phyloP scores from a whole-genome alignment of 2,329 filamentous ascomycete species.

The Massarina eburnea region DNA sequence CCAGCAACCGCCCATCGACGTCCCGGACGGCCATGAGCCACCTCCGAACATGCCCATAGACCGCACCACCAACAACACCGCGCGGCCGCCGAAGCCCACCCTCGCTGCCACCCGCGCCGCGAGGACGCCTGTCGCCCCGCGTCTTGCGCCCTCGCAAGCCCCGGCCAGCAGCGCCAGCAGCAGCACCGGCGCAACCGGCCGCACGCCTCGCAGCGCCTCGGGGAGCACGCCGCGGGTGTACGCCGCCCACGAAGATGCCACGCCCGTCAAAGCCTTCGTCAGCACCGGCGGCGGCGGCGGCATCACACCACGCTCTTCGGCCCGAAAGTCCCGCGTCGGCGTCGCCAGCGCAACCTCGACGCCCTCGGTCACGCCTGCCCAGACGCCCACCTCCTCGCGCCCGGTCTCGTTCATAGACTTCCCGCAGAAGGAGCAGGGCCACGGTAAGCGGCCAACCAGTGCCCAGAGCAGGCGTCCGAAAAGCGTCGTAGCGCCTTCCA shows the following conservation, averaged over 20 bases:
- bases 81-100: conserved; percentile 67
- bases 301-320: conserved; percentile 76
- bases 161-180: conserved; percentile 33
- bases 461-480: conserved; percentile 36
- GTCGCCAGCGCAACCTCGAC: conserved; percentile 69
- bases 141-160: conserved; percentile 51
- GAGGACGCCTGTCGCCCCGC: conserved; percentile 61
- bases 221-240: conserved; percentile 31
- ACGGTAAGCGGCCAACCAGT: conserved; percentile 23
- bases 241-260: conserved; percentile 53
- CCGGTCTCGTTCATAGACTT: conserved; percentile 36
- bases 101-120: conserved; percentile 63
- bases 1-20: conserved; percentile 28
- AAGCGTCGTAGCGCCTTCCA: conserved; percentile 38
- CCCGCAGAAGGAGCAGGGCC: conserved; percentile 29
- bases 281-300: conserved; percentile 64
- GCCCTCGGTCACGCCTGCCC: conserved; percentile 47
- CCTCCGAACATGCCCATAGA: conserved; percentile 39
- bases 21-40: conserved; percentile 32
- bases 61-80: conserved; percentile 50
- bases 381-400: conserved; percentile 37
- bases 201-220: conserved; percentile 31
- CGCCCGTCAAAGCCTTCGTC: conserved; percentile 59
- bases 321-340: conserved; percentile 64
- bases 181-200: conserved; percentile 32